phyloP scores from a whole-genome alignment of 129 eudicot genomes.

The Flaveria brownii region DNA sequence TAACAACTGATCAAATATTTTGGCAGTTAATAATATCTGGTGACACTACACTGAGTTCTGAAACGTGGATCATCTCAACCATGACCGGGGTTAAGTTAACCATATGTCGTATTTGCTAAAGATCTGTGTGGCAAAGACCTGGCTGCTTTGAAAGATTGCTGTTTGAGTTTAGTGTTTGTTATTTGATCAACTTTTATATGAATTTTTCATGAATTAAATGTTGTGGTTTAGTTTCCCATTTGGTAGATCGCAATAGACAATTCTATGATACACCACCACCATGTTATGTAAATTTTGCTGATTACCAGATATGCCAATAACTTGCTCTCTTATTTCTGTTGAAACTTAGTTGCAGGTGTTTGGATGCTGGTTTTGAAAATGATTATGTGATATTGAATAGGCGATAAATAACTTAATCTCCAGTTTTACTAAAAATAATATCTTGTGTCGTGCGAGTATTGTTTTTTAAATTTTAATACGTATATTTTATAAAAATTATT shows the following conservation, averaged over 20 bases:
- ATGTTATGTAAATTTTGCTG: conserved; percentile 37
- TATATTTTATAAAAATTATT: too few relatives aligned
- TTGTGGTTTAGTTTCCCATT: conserved; percentile 21
- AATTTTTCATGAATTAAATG: conserved; percentile 25
- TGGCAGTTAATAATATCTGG: conserved; percentile 27
- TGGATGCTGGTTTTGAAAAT: background rate
- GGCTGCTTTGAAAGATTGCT: conserved; percentile 33
- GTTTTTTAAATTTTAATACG: too few relatives aligned
- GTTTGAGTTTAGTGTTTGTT: conserved; percentile 31
- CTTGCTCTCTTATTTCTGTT: conserved; percentile 20
- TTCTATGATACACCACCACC: conserved; percentile 24
- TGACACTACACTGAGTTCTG: conserved; percentile 7
- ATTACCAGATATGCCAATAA: conserved; percentile 36
- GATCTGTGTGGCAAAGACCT: conserved; percentile 25
- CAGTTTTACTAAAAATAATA: too few relatives aligned
- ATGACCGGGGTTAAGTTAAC: conserved; percentile 9
- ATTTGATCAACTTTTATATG: conserved; percentile 25
- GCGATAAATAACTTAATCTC: background rate
- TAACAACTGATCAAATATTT: conserved; percentile 3
- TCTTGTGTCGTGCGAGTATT: too few relatives aligned
- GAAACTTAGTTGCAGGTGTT: background rate
- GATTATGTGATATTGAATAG: background rate
- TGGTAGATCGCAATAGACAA: conserved; percentile 19
- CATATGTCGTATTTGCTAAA: conserved; percentile 31
- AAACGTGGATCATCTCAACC: conserved; percentile 18